Evolutionary conservation across 2,329 filamentous ascomycete species (phyloP), one percentile per base, ranked within the genome.

Genomic region (Harringtonia lauricola): DNA sequence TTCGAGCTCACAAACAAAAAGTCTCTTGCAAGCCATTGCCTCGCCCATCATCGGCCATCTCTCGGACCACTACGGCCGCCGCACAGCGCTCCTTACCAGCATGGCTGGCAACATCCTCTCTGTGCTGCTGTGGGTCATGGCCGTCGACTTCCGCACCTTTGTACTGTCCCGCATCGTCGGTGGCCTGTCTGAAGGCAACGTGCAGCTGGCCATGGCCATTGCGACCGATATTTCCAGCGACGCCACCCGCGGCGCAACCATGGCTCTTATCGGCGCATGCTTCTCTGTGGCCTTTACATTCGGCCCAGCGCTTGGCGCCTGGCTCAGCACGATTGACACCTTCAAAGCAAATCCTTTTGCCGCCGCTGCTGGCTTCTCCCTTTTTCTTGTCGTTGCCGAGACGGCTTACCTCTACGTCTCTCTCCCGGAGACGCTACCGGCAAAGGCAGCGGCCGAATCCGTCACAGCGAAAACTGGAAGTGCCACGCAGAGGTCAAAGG

Each of bases 241-340:
- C 53, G 74, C 76, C 45, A 83, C 82, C 56, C 79, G 92, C 24
- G 87, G 90, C 19, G 80, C 86, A 18, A 95, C 92, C 35, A 95
- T 98, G 87, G 92, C 92, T 8, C 72, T 98, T 43, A 90, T 98
- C 24, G 92, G 92, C 47, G 89, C 85, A 14, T 96, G 92, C 66
- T 98, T 98, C 66, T 94, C 86, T 49, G 81, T 98, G 53, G 92
- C 92, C 17, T 98, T 98, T 60, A 98, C 92, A 1, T 94, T 95
- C 59, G 92, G 92, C 0, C 92, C 92, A 0, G 88, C 88, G 10
- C 73, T 98, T 8, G 92, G 92, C 47, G 92, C 92, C 2, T 90
- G 80, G 59, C 69, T 98, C 19, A 83, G 86, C 50, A 82, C 76
- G 41, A 79, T 95, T 49, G 78, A 79, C 14, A 78, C 79, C 6